Conservation (phyloP, 768 basidiomycete genomes). For the Mycena maculata region DNA sequence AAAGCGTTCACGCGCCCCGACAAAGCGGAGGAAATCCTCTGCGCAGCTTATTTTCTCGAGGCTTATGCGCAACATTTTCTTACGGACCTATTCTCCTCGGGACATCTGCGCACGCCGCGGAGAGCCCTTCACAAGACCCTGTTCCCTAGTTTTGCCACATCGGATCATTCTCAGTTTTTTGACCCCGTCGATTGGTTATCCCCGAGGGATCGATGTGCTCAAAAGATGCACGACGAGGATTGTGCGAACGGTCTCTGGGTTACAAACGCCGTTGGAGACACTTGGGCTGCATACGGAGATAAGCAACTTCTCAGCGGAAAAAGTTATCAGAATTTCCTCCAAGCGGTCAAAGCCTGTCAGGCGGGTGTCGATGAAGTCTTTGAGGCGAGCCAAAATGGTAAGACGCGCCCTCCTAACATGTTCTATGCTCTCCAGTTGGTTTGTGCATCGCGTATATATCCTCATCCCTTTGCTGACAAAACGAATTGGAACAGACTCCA, state of each 20-base stretch:
- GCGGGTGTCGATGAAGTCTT: constrained; percentile 4
- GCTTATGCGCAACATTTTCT: constrained; percentile 13
- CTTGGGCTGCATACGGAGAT: constrained; percentile 5
- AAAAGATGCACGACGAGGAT: constrained; percentile 13
- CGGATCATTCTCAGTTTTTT: background rate
- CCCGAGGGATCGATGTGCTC: background rate
- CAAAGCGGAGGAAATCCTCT: background rate
- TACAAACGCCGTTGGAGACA: background rate
- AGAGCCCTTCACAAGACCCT: background rate
- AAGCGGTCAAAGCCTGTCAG: background rate
- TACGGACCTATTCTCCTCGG: constrained; percentile 12
- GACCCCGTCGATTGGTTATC: background rate
- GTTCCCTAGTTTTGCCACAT: background rate
- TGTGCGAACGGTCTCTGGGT: constrained; percentile 17
- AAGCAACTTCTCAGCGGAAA: background rate
- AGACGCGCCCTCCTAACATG: background rate
- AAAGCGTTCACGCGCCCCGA: background rate
- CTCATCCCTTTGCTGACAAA: background rate
- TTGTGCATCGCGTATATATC: background rate
- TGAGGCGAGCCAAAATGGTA: background rate
- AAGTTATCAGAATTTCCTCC: background rate
- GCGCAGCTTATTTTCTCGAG: background rate
- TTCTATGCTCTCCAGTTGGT: constrained; percentile 4
- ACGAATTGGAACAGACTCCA: too few relatives aligned
- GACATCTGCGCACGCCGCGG: constrained; percentile 11